Evolutionary conservation across 1,284 basidiomycete genomes (phyloP), one percentile per base, ranked within the genome.

Genomic region (Phlebopus sp.): DNA sequence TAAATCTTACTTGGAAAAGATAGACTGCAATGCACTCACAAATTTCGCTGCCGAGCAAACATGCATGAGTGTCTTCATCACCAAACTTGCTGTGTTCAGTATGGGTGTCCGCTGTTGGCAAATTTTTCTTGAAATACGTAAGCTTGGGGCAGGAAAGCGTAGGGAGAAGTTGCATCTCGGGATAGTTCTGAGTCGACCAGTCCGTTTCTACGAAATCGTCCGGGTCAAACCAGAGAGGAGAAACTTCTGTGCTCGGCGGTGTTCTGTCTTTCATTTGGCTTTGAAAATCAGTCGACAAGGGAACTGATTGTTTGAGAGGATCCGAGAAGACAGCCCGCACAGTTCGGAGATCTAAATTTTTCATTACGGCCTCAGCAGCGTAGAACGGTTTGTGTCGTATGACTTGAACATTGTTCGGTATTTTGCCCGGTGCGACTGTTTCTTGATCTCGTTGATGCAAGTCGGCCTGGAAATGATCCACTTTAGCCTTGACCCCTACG

Each of bases 361-460:
- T 84, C 58, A 93, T 72, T 30, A 92, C 81, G 6, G 96, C 80
- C 68, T 97, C 93, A 29, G 88, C 89, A n/a, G 92, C 89, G 61
- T 94, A 93, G 70, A 98, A 93, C 2, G 90, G 84, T 65, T 97
- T 97, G 68, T 90, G 88, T 18, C 81, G 76, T 14, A 81, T 69
- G 2, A 76, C 73, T 64, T 86, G 86, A 19, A 70, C 71, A 10
- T 73, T 73, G 34, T 74, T 68, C 5, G 75, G 73, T 46, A 72
- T 59, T 44, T 70, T 67, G 5, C 76, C 79, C 13, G 74, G 70
- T 5, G 79, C 75, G 1, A 77, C 76, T 15, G 74, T 73, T 69
- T 96, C 92, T 66, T 96, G 88, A 55, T 91, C 87, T 46, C 94
- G 79, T 68, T 97, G 94, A 65, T 98, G 96, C 70, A 97, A 78